Conservation (phyloP, 2,329 filamentous ascomycete species). For the Ceratocystis colombiana region DNA sequence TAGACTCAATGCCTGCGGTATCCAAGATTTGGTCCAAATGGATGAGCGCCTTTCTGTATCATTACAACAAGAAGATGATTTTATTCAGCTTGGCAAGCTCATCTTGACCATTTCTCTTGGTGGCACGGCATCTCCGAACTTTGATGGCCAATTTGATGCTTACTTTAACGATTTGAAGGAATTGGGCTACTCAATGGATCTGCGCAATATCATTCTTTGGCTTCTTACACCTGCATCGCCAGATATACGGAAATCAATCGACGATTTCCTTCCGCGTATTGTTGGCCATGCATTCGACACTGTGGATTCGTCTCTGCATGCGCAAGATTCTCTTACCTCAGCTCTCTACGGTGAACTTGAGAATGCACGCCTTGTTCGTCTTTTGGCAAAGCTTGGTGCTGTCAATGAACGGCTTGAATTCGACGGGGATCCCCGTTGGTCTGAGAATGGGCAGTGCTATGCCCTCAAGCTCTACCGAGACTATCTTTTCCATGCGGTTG, state of each 20-base stretch:
- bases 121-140: neutral
- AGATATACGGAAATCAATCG: conserved; percentile 56
- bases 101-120: conserved; percentile 56
- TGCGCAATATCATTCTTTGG: conserved; percentile 74
- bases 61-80: conserved; percentile 80
- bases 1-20: conserved; percentile 74
- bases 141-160: conserved; percentile 20
- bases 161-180: conserved; percentile 66
- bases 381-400: conserved; percentile 70
- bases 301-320: conserved; percentile 69
- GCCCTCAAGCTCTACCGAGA: conserved; percentile 91
- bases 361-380: conserved; percentile 72
- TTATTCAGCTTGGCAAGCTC: conserved; percentile 71
- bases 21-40: conserved; percentile 80
- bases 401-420: conserved; percentile 86
- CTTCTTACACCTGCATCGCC: conserved; percentile 58
- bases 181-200: conserved; percentile 63
- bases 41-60: conserved; percentile 57
- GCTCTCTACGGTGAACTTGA: conserved; percentile 74
- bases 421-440: conserved; percentile 68
- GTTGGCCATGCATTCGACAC: conserved; percentile 63
- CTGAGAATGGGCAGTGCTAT: conserved; percentile 85
- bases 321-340: conserved; percentile 62
- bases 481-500: conserved; percentile 94
- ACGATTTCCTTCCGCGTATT: conserved; percentile 69